Evolutionary conservation across 164 flowering plant species (phyloP), one percentile per base, ranked within the genome.

Genomic region (Santalum album): DNA sequence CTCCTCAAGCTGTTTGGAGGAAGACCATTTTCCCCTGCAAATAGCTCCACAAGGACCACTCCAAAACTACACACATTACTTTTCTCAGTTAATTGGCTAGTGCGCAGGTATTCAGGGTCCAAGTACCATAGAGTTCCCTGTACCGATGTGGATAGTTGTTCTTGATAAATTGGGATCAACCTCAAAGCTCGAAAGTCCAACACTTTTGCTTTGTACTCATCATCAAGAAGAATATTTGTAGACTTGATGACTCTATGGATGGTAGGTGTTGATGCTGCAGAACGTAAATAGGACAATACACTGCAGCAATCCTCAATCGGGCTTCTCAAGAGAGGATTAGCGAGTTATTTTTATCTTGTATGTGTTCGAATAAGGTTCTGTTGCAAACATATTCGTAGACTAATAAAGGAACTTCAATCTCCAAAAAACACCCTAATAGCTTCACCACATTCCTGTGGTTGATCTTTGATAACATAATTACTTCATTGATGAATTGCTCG

Each of bases 171-270:
- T 0, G 97, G 97, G 23, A 95, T 95, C 1, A 69, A 56, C 57
- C 82, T 90, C 7, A 95, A 90, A 3, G 86, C 73, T 51, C 97
- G 95, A 45, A 90, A 90, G 67, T 90, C 97, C 2, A 90, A 85
- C 63, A 89, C 92, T 68, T 89, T 89, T 17, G 97, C 90, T 80
- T 78, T 76, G 66, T 75, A 63, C 54, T 77, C 86, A 67, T 82
- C 82, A 64, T 90, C 92, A 0, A 90, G 71, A 10, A 90, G 73
- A 20, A 90, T 90, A 62, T 90, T 90, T 11, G 97, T 87, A n/a
- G 97, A 78, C 60, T 90, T 90, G 23, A 90, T 88, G 57, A 87
- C 97, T 0, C 97, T 86, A 66, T 90, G 97, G 35, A 90, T 90
- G 42, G 87, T 73, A 10, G 88, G 77, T 72, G 77, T 81, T 6